Percentiles rank a stretch among this genome's conserved stretches.
phyloP scores from a whole-genome alignment of 495 filamentous ascomycete species.

The Penicillium bialowiezense region DNA sequence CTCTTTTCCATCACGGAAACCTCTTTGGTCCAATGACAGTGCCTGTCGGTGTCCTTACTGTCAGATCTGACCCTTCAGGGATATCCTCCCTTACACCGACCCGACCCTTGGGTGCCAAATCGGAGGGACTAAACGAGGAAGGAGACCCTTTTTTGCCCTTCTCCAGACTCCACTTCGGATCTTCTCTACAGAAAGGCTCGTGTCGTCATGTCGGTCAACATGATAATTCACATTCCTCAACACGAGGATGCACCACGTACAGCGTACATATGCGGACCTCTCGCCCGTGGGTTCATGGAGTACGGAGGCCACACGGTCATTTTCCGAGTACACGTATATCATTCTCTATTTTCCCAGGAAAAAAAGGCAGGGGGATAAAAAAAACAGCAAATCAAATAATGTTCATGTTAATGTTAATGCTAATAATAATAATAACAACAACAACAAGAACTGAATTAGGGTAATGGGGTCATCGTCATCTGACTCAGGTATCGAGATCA shows the following conservation, averaged over 20 bases:
- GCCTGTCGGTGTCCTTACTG: not conserved
- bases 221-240: conserved; percentile 3
- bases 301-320: too few species aligned
- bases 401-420: too few species aligned
- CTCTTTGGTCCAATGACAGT: conserved; percentile 1
- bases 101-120: conserved; percentile 5
- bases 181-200: not conserved
- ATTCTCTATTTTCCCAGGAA: too few species aligned
- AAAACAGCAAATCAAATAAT: too few species aligned
- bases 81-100: conserved; percentile 3
- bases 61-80: not conserved
- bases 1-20: not conserved
- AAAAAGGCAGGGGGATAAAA: too few species aligned
- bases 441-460: not conserved
- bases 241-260: conserved; percentile 5
- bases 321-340: not conserved
- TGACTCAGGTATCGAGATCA: not conserved
- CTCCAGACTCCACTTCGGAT: conserved; percentile 5
- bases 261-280: not conserved
- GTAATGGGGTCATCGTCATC: conserved; percentile 4
- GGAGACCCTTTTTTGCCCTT: conserved; percentile 2
- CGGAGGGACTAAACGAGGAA: not conserved
- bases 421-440: too few species aligned
- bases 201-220: conserved; percentile 9
- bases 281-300: not conserved